Conservation (phyloP, 345 rosid genomes). For the Eucalyptus shirleyi region DNA sequence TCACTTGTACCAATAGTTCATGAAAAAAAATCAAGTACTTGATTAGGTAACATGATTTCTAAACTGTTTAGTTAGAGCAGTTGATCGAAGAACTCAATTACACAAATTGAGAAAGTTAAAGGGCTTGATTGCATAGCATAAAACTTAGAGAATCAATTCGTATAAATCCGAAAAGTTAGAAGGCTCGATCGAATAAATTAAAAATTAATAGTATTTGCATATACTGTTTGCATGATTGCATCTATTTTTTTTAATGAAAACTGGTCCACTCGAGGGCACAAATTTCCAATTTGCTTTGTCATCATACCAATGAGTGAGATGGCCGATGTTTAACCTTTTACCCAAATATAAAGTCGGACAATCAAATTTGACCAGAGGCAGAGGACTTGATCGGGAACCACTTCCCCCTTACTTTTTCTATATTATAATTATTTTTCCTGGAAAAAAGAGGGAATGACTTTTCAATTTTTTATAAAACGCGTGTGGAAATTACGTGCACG, state of each 20-base stretch:
- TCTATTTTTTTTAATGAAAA: too few relatives aligned
- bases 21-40: background rate
- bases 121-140: background rate
- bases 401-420: background rate
- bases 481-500: background rate
- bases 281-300: background rate
- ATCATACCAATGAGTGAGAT: background rate
- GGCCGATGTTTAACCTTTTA: background rate
- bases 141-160: too few relatives aligned
- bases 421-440: background rate
- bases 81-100: rapidly evolving
- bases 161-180: too few relatives aligned
- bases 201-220: background rate
- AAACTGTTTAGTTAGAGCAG: background rate
- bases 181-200: too few relatives aligned
- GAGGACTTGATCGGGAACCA: background rate
- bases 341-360: background rate
- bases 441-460: background rate
- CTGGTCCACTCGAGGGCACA: background rate
- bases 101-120: background rate
- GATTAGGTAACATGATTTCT: background rate
- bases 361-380: background rate
- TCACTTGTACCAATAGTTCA: background rate
- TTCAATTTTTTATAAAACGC: background rate
- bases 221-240: background rate